Evolutionary conservation across 1,139 yeast species (phyloP).

Genomic region (Taiozyma sp.): DNA sequence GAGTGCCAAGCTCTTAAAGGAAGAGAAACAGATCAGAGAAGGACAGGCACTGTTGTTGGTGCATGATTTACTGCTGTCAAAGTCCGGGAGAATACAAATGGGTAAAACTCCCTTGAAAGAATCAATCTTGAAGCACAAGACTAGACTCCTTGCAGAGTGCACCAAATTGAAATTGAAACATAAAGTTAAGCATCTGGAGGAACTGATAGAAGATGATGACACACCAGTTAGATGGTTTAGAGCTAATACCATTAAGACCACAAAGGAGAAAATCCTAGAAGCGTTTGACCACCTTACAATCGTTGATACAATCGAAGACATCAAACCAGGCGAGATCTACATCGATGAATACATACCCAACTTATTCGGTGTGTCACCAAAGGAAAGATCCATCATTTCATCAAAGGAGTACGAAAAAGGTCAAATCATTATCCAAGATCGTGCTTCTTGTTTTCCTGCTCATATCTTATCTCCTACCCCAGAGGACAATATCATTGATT

Average conservation of each 20-base stretch:
- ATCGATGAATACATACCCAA: conserved; percentile 69
- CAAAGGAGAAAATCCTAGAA: conserved; percentile 34
- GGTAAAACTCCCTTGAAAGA: conserved; percentile 88
- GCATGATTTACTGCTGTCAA: conserved; percentile 76
- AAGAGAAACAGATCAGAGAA: conserved; percentile 40
- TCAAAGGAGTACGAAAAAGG: conserved; percentile 71
- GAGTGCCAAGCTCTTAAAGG: conserved; percentile 53
- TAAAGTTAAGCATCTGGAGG: conserved; percentile 39
- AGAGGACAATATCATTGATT: conserved; percentile 67
- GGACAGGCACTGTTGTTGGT: conserved; percentile 56
- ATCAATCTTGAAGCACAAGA: conserved; percentile 69
- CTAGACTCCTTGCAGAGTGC: conserved; percentile 78
- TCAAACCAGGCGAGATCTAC: conserved; percentile 56
- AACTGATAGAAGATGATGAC: conserved; percentile 48
- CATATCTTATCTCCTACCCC: conserved; percentile 61
- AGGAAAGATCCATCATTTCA: conserved; percentile 53
- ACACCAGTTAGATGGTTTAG: conserved; percentile 92
- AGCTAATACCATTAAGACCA: conserved; percentile 54
- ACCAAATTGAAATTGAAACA: conserved; percentile 71
- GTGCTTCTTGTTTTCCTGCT: conserved; percentile 97
- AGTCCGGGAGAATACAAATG: conserved; percentile 80
- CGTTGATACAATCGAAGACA: conserved; percentile 43
- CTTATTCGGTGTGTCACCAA: conserved; percentile 78
- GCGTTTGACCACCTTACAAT: conserved; percentile 39
- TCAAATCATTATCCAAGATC: conserved; percentile 82